Evolutionary conservation across 495 filamentous ascomycete species (phyloP).

Genomic region (Aspergillus kassunensis): DNA sequence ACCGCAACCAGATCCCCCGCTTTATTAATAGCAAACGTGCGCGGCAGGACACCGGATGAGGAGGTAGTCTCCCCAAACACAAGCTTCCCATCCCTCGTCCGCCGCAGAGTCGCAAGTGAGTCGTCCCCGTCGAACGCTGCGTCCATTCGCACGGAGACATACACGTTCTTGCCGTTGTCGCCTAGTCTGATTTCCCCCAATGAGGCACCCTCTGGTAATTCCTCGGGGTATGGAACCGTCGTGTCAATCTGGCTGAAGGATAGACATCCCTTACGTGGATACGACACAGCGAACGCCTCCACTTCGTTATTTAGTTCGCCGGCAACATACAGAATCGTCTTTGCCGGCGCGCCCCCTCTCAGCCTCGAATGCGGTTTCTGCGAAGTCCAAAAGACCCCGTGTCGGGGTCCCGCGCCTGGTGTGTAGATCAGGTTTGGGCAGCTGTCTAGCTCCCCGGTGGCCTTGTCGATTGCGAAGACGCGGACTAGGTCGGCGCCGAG

Average conservation of each 20-base stretch:
- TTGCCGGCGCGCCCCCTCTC: constrained; percentile 12
- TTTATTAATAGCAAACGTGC: constrained; percentile 63
- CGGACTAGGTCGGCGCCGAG: constrained; percentile 68
- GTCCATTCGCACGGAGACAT: constrained; percentile 45
- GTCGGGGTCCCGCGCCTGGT: constrained; percentile 62
- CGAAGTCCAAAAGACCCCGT: constrained; percentile 56
- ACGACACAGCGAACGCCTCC: constrained; percentile 54
- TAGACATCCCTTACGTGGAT: constrained; percentile 39
- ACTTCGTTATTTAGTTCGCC: constrained; percentile 60
- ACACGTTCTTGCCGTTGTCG: constrained; percentile 22
- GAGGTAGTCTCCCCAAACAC: constrained; percentile 47
- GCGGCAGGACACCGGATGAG: constrained; percentile 56
- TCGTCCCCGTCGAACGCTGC: constrained; percentile 31
- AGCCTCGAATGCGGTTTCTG: constrained; percentile 5
- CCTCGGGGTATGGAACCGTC: constrained; percentile 27
- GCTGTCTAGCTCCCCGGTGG: constrained; percentile 24
- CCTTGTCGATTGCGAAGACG: constrained; percentile 52
- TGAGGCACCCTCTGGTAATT: constrained; percentile 31
- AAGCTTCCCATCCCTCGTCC: constrained; percentile 45
- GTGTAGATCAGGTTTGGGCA: constrained; percentile 30
- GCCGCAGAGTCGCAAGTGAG: constrained; percentile 30
- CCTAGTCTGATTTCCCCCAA: constrained; percentile 34
- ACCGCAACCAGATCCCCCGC: constrained; percentile 58
- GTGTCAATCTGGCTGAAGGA: constrained; percentile 36
- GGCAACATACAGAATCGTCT: constrained; percentile 55